These are phyloP conservation scores for Cryphonectria carpinicola DNA, from an alignment of 2,329 filamentous ascomycete species.

Conservation along the genomic window DNA sequence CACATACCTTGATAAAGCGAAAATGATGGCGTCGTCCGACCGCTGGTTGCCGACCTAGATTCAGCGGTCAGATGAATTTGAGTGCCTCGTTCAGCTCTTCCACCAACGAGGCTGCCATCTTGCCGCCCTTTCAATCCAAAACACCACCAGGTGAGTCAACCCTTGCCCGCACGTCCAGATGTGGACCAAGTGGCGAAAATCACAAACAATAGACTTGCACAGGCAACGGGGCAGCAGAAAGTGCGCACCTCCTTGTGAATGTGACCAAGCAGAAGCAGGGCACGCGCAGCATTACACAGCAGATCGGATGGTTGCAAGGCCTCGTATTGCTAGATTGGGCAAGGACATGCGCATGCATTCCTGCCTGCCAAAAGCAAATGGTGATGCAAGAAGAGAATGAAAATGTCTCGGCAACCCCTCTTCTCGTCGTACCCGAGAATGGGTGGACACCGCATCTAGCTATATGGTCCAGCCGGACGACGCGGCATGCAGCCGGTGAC, in stretches of 20 bases:
- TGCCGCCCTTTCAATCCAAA: not conserved
- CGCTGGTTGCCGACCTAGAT: not conserved
- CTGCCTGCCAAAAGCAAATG: not conserved
- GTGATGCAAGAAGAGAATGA: constrained; percentile 2
- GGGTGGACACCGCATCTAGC: not conserved
- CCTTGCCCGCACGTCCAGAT: constrained; percentile 12
- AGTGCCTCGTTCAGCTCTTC: not conserved
- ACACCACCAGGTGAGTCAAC: constrained; percentile 2
- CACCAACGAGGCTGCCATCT: not conserved
- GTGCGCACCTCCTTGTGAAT: too few species aligned
- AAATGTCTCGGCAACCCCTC: not conserved
- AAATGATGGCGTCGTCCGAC: not conserved
- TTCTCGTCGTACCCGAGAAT: not conserved
- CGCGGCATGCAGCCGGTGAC: not conserved
- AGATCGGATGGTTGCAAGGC: not conserved
- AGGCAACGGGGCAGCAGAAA: not conserved
- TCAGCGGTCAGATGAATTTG: not conserved
- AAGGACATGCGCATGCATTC: constrained; percentile 16
- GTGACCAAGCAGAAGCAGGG: not conserved
- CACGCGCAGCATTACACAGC: not conserved
- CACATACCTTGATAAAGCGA: not conserved
- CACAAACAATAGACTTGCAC: not conserved
- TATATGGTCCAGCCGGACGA: not conserved
- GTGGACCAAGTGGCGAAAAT: constrained; percentile 15
- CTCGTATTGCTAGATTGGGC: not conserved